Evolutionary conservation across 208 protist genomes (phyloP).

Genomic region (Porcisia deanei): DNA sequence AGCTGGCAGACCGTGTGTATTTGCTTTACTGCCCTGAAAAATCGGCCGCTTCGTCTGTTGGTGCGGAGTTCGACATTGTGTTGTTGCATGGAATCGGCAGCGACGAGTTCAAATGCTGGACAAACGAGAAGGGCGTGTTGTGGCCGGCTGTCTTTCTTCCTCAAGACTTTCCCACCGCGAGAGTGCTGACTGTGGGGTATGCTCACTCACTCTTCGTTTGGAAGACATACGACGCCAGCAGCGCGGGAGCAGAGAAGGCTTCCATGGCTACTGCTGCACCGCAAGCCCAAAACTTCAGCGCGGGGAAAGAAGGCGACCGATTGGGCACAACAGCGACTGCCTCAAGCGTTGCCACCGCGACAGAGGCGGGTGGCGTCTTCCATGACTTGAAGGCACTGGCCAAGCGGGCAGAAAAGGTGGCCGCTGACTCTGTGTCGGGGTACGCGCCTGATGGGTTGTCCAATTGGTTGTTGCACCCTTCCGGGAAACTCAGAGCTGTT

Average conservation of each 20-base stretch:
- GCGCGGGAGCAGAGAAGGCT: constrained; percentile 3
- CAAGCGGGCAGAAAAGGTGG: neutral
- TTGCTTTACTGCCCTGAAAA: constrained; percentile 26
- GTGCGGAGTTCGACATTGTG: constrained; percentile 56
- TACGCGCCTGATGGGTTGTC: constrained; percentile 1
- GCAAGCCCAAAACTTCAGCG: neutral
- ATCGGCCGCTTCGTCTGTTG: neutral
- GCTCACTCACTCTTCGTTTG: constrained; percentile 65
- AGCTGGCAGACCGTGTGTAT: constrained; percentile 40
- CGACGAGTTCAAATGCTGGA: constrained; percentile 72
- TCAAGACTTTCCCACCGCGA: constrained; percentile 65
- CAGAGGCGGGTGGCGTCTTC: neutral
- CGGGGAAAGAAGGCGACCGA: neutral
- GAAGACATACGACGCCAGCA: constrained; percentile 18
- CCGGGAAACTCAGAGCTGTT: neutral
- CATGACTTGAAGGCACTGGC: neutral
- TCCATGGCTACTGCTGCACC: neutral
- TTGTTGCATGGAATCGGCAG: constrained; percentile 75
- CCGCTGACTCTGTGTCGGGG: neutral
- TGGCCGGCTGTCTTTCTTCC: constrained; percentile 70
- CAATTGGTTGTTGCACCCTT: neutral
- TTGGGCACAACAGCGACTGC: neutral
- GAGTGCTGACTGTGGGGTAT: constrained; percentile 62
- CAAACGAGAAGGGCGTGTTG: constrained; percentile 44
- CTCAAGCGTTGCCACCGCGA: neutral